These are phyloP conservation scores for Anacardium occidentale DNA, from an alignment of 345 rosid species.

Conservation along the genomic window DNA sequence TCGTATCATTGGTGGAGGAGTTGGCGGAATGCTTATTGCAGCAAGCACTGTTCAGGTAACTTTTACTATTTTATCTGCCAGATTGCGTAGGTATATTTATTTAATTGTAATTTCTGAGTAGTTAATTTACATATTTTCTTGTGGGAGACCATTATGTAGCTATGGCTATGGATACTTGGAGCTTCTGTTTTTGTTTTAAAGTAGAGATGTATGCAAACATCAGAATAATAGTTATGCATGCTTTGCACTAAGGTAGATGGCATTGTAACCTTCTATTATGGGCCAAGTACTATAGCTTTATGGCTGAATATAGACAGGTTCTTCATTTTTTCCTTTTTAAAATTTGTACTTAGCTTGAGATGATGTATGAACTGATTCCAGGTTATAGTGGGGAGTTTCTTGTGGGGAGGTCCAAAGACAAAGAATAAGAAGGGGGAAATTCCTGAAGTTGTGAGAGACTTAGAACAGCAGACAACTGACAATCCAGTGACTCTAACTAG, in stretches of 20 bases:
- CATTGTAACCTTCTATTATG: not conserved
- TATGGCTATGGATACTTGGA: not conserved
- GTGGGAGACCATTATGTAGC: not conserved
- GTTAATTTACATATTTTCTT: not conserved
- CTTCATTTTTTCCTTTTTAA: not conserved
- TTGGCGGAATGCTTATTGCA: slow-evolving; percentile 88
- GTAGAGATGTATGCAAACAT: not conserved
- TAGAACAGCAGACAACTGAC: slow-evolving; percentile 41
- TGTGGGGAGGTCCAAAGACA: slow-evolving; percentile 72
- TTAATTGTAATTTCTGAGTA: not conserved
- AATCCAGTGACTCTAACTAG: slow-evolving; percentile 40
- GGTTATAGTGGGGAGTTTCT: slow-evolving; percentile 94
- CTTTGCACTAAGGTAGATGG: not conserved
- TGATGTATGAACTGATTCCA: slow-evolving; percentile 26
- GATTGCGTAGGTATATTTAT: not conserved
- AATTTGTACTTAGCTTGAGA: not conserved
- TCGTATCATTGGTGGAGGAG: slow-evolving; percentile 89
- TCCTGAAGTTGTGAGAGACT: slow-evolving; percentile 42
- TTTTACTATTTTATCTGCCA: not conserved
- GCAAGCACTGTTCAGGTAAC: slow-evolving; percentile 87
- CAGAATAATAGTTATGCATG: not conserved
- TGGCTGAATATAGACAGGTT: not conserved
- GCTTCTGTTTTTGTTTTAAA: not conserved
- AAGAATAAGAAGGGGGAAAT: slow-evolving; percentile 69
- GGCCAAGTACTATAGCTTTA: not conserved